These are phyloP conservation scores for Tricharina praecox DNA, from an alignment of 495 filamentous ascomycete species.

Conservation along the genomic window DNA sequence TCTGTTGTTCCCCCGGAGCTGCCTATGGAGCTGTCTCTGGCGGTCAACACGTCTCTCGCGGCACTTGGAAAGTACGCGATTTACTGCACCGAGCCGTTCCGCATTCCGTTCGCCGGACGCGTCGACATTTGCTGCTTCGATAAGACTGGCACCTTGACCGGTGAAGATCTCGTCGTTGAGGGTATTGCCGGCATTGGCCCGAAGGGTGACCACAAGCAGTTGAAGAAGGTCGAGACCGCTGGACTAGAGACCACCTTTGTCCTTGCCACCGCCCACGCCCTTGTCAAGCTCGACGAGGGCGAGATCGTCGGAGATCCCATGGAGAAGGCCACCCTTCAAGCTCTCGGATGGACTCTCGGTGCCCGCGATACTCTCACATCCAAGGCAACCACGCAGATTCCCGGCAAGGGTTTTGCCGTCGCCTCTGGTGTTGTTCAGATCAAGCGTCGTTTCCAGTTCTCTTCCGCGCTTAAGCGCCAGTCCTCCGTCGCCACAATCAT, in stretches of 20 bases:
- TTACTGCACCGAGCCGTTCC: conserved; percentile 97
- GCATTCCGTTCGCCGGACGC: conserved; percentile 92
- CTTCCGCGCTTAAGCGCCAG: conserved; percentile 85
- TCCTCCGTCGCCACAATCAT: conserved; percentile 81
- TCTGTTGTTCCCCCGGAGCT: conserved; percentile 94
- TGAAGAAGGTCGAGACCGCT: conserved; percentile 28
- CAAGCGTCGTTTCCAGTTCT: conserved; percentile 95
- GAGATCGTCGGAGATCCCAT: conserved; percentile 97
- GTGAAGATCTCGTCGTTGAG: conserved; percentile 93
- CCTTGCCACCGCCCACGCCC: conserved; percentile 82
- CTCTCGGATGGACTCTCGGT: conserved; percentile 80
- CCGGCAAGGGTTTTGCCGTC: conserved; percentile 27
- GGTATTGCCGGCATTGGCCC: conserved; percentile 84
- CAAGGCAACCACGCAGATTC: conserved; percentile 37
- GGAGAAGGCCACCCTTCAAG: conserved; percentile 85
- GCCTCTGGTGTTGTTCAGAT: conserved; percentile 57
- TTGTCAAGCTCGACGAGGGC: conserved; percentile 91
- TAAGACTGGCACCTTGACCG: conserved; percentile 93
- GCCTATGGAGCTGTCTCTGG: conserved; percentile 93
- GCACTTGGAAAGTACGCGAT: conserved; percentile 88
- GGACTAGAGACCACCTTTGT: conserved; percentile 76
- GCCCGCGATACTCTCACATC: conserved; percentile 63
- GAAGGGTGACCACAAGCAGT: conserved; percentile 35
- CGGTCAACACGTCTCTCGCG: conserved; percentile 96
- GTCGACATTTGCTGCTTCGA: conserved; percentile 97